These are phyloP conservation scores for Magnusiomyces fungicola DNA, from an alignment of 1,139 yeast genomes.

Conservation along the genomic window DNA sequence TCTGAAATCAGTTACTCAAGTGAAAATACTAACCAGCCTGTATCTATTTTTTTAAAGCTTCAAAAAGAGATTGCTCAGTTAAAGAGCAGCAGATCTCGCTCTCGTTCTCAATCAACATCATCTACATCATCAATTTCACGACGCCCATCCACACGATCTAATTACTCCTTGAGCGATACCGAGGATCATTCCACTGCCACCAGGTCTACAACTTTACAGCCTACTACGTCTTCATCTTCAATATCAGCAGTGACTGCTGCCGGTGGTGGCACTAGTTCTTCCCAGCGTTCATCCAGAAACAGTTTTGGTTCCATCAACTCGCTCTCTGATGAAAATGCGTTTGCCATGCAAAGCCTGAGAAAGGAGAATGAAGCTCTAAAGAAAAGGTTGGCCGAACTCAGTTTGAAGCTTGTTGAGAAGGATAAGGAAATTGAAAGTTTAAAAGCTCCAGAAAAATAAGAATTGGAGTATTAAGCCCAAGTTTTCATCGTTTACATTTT, in stretches of 20 bases:
- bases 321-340: slow-evolving; percentile 7
- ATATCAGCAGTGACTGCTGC: too few relatives aligned
- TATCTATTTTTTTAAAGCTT: slow-evolving; percentile 14
- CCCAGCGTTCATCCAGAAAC: not conserved
- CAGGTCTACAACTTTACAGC: too few relatives aligned
- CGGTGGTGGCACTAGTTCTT: too few relatives aligned
- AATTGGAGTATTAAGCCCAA: too few relatives aligned
- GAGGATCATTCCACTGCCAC: slow-evolving; percentile 19
- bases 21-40: not conserved
- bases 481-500: too few relatives aligned
- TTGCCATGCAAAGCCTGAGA: slow-evolving; percentile 20
- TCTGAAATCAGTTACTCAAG: not conserved
- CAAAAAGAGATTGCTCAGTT: slow-evolving; percentile 31
- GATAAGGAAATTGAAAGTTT: slow-evolving; percentile 28
- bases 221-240: too few relatives aligned
- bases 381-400: slow-evolving; percentile 4
- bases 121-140: slow-evolving; percentile 26
- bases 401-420: slow-evolving; percentile 22
- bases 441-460: slow-evolving; percentile 7
- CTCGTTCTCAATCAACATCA: slow-evolving; percentile 28
- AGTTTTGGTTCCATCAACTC: slow-evolving; percentile 1
- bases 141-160: slow-evolving; percentile 26
- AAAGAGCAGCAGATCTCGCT: slow-evolving; percentile 25
- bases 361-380: slow-evolving; percentile 27
- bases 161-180: slow-evolving; percentile 23